Conservation (phyloP, 768 basidiomycete species). For the Candolleomyces efflorescens region DNA sequence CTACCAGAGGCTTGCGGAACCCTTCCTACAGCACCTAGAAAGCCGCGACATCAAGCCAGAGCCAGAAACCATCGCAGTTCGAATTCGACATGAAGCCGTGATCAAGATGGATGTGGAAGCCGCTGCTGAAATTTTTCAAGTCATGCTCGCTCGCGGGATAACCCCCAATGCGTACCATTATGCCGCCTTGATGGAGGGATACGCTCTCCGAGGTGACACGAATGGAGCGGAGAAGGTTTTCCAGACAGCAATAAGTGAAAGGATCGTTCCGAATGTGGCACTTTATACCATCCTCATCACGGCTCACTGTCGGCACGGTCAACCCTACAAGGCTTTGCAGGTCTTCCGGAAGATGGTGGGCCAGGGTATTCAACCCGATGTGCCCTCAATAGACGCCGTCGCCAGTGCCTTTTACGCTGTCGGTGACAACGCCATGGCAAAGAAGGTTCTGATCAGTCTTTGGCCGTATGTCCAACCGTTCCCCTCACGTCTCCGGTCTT, state of each 20-base stretch:
- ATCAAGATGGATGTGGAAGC: constrained; percentile 45
- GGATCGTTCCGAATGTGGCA: constrained; percentile 54
- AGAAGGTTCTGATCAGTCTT: constrained; percentile 48
- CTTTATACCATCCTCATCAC: constrained; percentile 78
- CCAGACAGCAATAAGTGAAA: constrained; percentile 42
- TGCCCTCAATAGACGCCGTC: constrained; percentile 67
- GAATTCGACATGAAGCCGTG: constrained; percentile 59
- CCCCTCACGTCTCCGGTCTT: constrained; percentile 40
- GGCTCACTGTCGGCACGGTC: constrained; percentile 60
- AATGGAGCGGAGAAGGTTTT: constrained; percentile 52
- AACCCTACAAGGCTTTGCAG: constrained; percentile 47
- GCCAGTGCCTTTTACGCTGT: constrained; percentile 61
- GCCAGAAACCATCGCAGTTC: constrained; percentile 51
- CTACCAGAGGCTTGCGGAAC: constrained; percentile 28
- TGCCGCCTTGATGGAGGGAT: constrained; percentile 74
- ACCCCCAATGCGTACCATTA: constrained; percentile 72
- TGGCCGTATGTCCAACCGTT: constrained; percentile 67
- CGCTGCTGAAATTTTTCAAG: constrained; percentile 51
- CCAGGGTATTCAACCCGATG: constrained; percentile 61
- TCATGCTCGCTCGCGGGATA: constrained; percentile 64
- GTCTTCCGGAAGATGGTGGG: constrained; percentile 62
- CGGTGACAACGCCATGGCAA: constrained; percentile 48
- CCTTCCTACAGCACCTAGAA: constrained; percentile 43
- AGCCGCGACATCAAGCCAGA: constrained; percentile 51
- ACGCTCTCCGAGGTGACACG: constrained; percentile 55